Evolutionary conservation across 495 filamentous ascomycete species (phyloP), one percentile per base, ranked within the genome.

Genomic region (Talaromyces thailandensis): DNA sequence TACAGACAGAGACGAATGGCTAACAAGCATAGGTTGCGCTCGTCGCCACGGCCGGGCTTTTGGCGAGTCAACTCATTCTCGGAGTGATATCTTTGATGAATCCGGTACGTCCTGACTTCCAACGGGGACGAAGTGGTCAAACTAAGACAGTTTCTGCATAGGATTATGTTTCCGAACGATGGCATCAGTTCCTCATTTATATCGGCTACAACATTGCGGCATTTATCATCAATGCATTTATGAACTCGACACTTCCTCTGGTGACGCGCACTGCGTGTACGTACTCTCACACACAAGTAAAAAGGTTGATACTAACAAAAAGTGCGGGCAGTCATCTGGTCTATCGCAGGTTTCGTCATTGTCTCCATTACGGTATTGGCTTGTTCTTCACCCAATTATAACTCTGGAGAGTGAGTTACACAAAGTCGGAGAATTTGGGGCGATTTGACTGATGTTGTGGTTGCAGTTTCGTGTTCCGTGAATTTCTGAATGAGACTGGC

Each of bases 121-220:
- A n/a, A n/a, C 6, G 28, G 28, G 3, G 28, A 29, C 3, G 18
- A 18, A 0, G 21, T 18, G 3, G 8, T 14, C 61, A 18, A 70
- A 29, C 29, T 32, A 12, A 32, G 26, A 55, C 14, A 51, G n/a
- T n/a, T n/a, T n/a, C n/a, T 21, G 12, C 9, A 4, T 55, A 74
- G 76, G 48, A 62, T 24, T 91, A 86, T 66, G 69, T 72, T 18
- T 64, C 82, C 9, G 64, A 88, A 63, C 66, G 81, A 16, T 90
- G 87, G 87, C 89, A 92, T 66, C 86, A 89, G 65, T 89, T 93
- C 68, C 70, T 90, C 18, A 83, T 91, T 26, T 91, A 91, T 68
- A 79, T 89, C 59, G 85, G 65, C 1, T 88, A 86, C 66, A 88
- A 84, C 53, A 56, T 89, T 21, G 70, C 79, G 9, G 84, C 82